Conservation (phyloP, 2,329 filamentous ascomycete species). For the Aspergillus flavus region DNA sequence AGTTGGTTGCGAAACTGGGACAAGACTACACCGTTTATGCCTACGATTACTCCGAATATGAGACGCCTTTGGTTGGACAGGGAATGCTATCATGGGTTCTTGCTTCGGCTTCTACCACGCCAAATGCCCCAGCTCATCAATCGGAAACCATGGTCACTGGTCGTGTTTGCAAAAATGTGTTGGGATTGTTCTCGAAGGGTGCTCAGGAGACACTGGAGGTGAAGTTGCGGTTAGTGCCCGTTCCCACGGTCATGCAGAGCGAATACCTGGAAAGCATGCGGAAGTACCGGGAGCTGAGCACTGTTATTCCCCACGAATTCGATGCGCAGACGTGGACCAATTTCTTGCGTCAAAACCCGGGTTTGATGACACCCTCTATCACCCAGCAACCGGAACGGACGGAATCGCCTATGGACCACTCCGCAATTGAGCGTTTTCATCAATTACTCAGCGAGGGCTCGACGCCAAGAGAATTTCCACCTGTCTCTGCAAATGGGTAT, state of each 20-base stretch:
- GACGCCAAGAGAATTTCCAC: slow-evolving; percentile 45
- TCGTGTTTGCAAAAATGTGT: slow-evolving; percentile 81
- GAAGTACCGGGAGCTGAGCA: slow-evolving; percentile 61
- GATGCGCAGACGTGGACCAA: slow-evolving; percentile 78
- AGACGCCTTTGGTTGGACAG: slow-evolving; percentile 90
- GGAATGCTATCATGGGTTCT: slow-evolving; percentile 90
- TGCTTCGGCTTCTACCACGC: slow-evolving; percentile 59
- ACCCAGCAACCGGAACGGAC: slow-evolving; percentile 28
- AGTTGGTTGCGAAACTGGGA: slow-evolving; percentile 73
- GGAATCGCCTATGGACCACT: slow-evolving; percentile 41
- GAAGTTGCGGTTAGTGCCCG: slow-evolving; percentile 80
- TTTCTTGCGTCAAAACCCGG: slow-evolving; percentile 72
- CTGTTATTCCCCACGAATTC: slow-evolving; percentile 60
- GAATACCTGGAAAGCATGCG: slow-evolving; percentile 65
- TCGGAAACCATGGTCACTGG: slow-evolving; percentile 76
- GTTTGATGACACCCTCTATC: slow-evolving; percentile 33
- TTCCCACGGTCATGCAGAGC: slow-evolving; percentile 65
- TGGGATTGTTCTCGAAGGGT: slow-evolving; percentile 81
- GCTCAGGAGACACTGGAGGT: slow-evolving; percentile 87
- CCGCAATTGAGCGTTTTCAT: slow-evolving; percentile 49
- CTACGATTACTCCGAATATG: slow-evolving; percentile 93
- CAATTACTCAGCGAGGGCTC: slow-evolving; percentile 47
- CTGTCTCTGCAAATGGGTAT: slow-evolving; percentile 31
- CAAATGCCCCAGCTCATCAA: slow-evolving; percentile 59
- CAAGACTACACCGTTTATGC: slow-evolving; percentile 96